phyloP scores from a whole-genome alignment of 305 asterid genomes.

The Ruellia speciosa region DNA sequence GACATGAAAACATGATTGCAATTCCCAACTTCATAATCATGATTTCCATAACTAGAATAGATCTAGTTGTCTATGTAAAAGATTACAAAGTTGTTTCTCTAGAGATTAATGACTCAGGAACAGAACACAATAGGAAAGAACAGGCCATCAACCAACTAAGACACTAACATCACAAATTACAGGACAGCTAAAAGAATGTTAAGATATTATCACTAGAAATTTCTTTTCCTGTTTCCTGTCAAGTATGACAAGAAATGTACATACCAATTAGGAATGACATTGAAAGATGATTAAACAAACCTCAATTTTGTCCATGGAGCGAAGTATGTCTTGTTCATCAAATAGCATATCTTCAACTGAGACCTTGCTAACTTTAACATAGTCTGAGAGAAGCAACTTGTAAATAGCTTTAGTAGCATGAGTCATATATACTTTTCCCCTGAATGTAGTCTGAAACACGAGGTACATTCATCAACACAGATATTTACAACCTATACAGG shows the following conservation, averaged over 20 bases:
- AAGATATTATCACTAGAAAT: too few relatives aligned
- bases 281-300: slow-evolving; percentile 28
- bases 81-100: not conserved
- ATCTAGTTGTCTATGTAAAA: not conserved
- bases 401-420: slow-evolving; percentile 97
- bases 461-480: slow-evolving; percentile 18
- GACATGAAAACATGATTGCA: too few relatives aligned
- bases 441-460: slow-evolving; percentile 67
- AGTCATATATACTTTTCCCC: slow-evolving; percentile 92
- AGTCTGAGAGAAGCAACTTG: slow-evolving; percentile 82
- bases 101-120: not conserved
- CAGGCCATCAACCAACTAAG: slow-evolving; percentile 1
- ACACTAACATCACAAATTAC: not conserved
- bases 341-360: slow-evolving; percentile 93
- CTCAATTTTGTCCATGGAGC: slow-evolving; percentile 94
- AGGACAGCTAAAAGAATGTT: not conserved
- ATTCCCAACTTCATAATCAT: not conserved
- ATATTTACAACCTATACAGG: slow-evolving; percentile 16
- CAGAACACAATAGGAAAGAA: slow-evolving; percentile 1
- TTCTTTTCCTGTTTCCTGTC: not conserved
- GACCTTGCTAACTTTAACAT: slow-evolving; percentile 96
- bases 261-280: slow-evolving; percentile 6
- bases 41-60: not conserved
- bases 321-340: slow-evolving; percentile 71
- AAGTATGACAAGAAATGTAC: slow-evolving; percentile 2